Base-by-base conservation (phyloP, 78 protist species). In the Dictyostelium intermedium region DNA sequence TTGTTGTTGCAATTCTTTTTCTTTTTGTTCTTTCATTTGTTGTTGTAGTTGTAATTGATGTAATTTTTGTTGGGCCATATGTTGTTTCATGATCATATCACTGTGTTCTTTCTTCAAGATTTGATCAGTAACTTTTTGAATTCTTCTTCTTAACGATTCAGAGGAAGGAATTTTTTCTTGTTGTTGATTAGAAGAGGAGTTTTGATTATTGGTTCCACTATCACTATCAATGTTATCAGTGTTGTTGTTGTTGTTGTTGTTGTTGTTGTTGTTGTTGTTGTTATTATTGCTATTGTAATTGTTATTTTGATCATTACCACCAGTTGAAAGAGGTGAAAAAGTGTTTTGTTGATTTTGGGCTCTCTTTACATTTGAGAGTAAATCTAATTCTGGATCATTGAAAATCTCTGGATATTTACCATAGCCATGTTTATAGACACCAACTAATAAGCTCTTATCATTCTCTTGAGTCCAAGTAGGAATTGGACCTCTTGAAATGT, bases 381-480 rank as follows among this genome's bases (percentile, higher is more conserved):
- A 34, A 35, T 89, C 94, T 1, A 89, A 56, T 32, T 13, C 79
- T 1, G 87, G 87, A 32, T 93, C 96, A 41, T 18, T 7, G 34
- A 84, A 77, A 18, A 84, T 74, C 25, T 85, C 96, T 0, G 70
- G 23, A 34, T 50, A 91, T 76, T 83, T 87, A 6, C 97, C 97
- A 56, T 83, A 91, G 2, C 97, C 97, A 66, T 95, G 76, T 37
- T 66, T 82, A 47, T 84, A 89, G 10, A 84, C 79, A 79, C 97
- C 97, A n/a, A 85, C 37, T 35, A 95, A 37, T 14, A 95, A 73
- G 8, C 45, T 37, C 14, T 53, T 60, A 37, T 95, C 97, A 72
- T 91, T 80, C 1, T 78, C 93, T 39, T 11, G 32, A 16, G 47
- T 47, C 97, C 97, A 95, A 37, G 34, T 47, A 5, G 86, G n/a